A percentile compares a stretch with the other conserved stretches of the same genome.
These are phyloP conservation scores for Sclerospora graminicola DNA, from an alignment of 352 stramenopile species.

Conservation along the genomic window DNA sequence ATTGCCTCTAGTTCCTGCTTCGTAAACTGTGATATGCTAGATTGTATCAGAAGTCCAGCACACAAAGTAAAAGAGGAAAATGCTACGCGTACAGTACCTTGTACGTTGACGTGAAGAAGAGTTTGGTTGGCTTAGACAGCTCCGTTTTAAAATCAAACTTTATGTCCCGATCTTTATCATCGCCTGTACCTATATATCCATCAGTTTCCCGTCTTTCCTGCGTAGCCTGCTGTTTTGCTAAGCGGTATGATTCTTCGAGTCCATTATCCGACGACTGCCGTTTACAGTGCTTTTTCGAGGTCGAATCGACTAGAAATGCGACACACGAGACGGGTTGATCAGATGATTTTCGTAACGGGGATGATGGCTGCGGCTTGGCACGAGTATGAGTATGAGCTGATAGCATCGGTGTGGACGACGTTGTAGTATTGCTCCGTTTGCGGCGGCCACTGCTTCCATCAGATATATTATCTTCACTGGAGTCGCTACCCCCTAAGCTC, in stretches of 20 bases:
- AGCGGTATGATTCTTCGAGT: slow-evolving; percentile 23
- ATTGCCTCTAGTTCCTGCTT: slow-evolving; percentile 71
- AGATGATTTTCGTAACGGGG: slow-evolving; percentile 10
- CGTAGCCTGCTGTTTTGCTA: slow-evolving; percentile 34
- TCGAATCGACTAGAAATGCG: slow-evolving; percentile 9
- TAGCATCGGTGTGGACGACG: slow-evolving; percentile 8
- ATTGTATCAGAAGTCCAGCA: neutral
- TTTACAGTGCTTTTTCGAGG: slow-evolving; percentile 40
- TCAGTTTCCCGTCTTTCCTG: slow-evolving; percentile 9
- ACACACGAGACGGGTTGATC: slow-evolving; percentile 15
- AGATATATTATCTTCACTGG: slow-evolving; percentile 42
- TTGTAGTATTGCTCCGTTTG: slow-evolving; percentile 61
- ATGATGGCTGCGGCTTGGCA: slow-evolving; percentile 5
- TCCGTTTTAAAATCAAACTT: slow-evolving; percentile 15
- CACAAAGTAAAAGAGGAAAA: neutral
- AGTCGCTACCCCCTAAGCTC: slow-evolving; percentile 49
- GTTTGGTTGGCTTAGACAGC: slow-evolving; percentile 16
- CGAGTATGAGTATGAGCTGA: slow-evolving; percentile 1
- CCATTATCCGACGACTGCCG: slow-evolving; percentile 32
- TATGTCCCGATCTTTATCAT: slow-evolving; percentile 8
- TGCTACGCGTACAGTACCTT: slow-evolving; percentile 23
- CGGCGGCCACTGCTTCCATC: slow-evolving; percentile 37
- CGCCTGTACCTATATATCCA: slow-evolving; percentile 4
- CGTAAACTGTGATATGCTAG: slow-evolving; percentile 39
- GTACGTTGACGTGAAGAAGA: slow-evolving; percentile 67